Base-by-base conservation (phyloP, 148 eudicot genomes). In the Limonium bicolor region DNA sequence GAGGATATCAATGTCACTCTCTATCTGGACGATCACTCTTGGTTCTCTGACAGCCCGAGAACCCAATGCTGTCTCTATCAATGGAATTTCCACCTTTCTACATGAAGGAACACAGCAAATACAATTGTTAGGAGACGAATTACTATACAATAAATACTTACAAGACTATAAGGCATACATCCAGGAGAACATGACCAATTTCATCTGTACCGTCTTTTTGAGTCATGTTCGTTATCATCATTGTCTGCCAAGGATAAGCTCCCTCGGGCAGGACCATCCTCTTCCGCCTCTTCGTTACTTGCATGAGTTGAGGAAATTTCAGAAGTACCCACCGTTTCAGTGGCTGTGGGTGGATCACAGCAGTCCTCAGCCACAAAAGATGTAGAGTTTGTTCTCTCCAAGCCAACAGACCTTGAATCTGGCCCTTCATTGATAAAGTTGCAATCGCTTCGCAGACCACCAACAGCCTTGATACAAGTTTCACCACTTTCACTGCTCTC, bases 161-260 rank as follows among this genome's bases (percentile, higher is more conserved):
- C n/a, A n/a, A n/a, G 6, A 13, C 6, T 3, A n/a, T 1, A 35
- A 35, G 17, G 16, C 18, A 58, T 3, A 46, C 5, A 19, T 31
- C 21, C 0, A 21, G 3, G 19, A 16, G 18, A 12, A 10, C 13
- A 10, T 23, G 15, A 30, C 11, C 36, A 2, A 28, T 27, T n/a
- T n/a, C n/a, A n/a, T n/a, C n/a, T n/a, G n/a, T 63, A 80, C 95
- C 82, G 77, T 62, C 74, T 74, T 53, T 77, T 85, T 1, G 62
- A 39, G 47, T 77, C 72, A 8, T 62, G 49, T 69, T 80, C 86
- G 54, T 54, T 61, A 2, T 59, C 76, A 49, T 56, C 60, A 4
- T 63, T 71, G 33, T 71, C 74, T 36, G 50, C 73, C 31, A 25
- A 50, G 8, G 56, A 56, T 36, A 36, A 43, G 29, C 54, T 61